These are phyloP conservation scores for Vitis riparia DNA, from an alignment of 164 flowering plant species.

Conservation along the genomic window DNA sequence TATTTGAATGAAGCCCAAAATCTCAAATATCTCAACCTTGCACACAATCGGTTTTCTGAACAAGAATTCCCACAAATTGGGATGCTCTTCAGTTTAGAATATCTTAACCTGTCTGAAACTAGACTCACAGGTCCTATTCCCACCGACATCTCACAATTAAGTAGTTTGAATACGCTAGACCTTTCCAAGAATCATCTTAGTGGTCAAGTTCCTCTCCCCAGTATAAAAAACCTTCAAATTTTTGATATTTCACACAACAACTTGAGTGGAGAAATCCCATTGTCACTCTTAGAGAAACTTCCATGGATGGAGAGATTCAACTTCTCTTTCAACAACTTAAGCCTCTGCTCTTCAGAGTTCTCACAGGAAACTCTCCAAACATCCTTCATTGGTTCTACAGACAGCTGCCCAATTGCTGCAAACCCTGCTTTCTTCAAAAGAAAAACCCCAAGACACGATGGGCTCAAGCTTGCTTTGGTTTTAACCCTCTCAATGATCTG, in stretches of 20 bases:
- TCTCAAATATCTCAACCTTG: slow-evolving; percentile 73
- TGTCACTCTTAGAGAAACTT: slow-evolving; percentile 38
- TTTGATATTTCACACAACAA: slow-evolving; percentile 70
- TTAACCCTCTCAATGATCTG: slow-evolving; percentile 49
- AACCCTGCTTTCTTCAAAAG: slow-evolving; percentile 44
- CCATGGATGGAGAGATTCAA: slow-evolving; percentile 59
- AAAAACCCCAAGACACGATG: slow-evolving; percentile 33
- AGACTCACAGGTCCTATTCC: slow-evolving; percentile 53
- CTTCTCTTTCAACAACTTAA: slow-evolving; percentile 73
- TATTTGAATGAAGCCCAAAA: slow-evolving; percentile 43
- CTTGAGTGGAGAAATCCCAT: slow-evolving; percentile 60
- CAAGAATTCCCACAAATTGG: slow-evolving; percentile 48
- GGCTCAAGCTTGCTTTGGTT: slow-evolving; percentile 57
- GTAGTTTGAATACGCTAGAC: slow-evolving; percentile 54
- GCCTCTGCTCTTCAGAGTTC: slow-evolving; percentile 51
- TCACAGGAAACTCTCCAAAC: slow-evolving; percentile 31
- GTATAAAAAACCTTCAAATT: slow-evolving; percentile 37
- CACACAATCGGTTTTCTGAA: slow-evolving; percentile 58
- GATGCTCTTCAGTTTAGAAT: slow-evolving; percentile 45
- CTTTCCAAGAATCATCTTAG: slow-evolving; percentile 65
- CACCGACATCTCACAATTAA: slow-evolving; percentile 39
- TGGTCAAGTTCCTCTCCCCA: slow-evolving; percentile 48
- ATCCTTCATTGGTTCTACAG: slow-evolving; percentile 54
- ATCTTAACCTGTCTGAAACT: slow-evolving; percentile 68
- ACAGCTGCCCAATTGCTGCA: slow-evolving; percentile 75